Evolutionary conservation across 202 grass and related monocot genomes (phyloP), one percentile per base, ranked within the genome.

Genomic region (Zizania palustris): DNA sequence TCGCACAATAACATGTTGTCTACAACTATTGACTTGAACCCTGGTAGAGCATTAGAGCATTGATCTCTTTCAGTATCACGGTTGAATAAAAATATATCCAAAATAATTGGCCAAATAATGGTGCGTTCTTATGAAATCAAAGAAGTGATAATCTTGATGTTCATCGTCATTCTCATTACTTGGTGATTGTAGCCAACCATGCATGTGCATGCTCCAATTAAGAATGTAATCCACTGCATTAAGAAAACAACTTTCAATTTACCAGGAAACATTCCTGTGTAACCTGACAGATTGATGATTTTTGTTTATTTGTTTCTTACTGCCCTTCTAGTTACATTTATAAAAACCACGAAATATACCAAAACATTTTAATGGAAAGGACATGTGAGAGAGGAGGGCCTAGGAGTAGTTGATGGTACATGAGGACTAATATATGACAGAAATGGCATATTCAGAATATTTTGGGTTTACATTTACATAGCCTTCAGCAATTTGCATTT

Each of bases 391-490:
- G 14, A 50, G 45, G 48, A 50, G 45, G 48, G 16, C 48, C 5
- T 50, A 70, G 28, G 33, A 7, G 6, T 56, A 63, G 49, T 38
- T 41, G 2, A 71, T 21, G 15, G n/a, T 42, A 36, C 69, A 64
- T 53, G 40, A 12, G 43, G 57, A 35, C 9, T 18, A 15, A 62
- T 37, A 48, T 49, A 34, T 48, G 36, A 64, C 34, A 67, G 43
- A 60, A 50, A 74, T 62, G 53, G 20, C 3, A 54, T 54, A 45
- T 60, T 63, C 11, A 62, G 34, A 79, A 3, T 60, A 11, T 13
- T 74, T 78, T 16, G 36, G 67, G 54, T 70, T 65, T 55, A 35
- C 41, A 67, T 18, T 54, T 54, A 9, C 50, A 54, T 54, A 38
- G 45, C 35, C 36, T 66, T 19, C 6, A 22, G 11, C 10, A 75